These are phyloP conservation scores for Aspergillus brunneoviolaceus DNA, from an alignment of 2,329 filamentous ascomycete species.

Conservation along the genomic window DNA sequence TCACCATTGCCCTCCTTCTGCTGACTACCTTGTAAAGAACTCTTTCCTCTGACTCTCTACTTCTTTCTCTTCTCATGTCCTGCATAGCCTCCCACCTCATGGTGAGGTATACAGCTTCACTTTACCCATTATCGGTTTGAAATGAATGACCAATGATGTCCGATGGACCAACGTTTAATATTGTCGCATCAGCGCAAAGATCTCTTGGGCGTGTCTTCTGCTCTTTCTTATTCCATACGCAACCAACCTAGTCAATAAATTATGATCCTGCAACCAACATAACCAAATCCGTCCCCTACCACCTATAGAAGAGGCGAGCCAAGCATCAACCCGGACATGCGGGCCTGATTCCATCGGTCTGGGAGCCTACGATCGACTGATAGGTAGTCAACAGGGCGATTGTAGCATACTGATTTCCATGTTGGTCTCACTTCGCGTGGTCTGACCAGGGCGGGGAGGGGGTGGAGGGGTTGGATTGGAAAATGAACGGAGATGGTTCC, in stretches of 20 bases:
- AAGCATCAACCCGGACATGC: constrained; percentile 15
- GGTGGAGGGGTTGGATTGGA: too few relatives aligned
- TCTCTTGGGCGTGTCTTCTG: background rate
- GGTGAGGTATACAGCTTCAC: background rate
- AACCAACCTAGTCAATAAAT: background rate
- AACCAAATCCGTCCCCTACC: background rate
- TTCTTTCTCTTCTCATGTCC: background rate
- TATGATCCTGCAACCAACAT: background rate
- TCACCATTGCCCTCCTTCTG: constrained; percentile 13
- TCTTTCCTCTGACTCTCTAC: background rate
- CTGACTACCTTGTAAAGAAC: constrained; percentile 17
- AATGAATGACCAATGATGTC: background rate
- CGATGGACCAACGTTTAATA: background rate
- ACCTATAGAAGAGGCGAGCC: constrained; percentile 13
- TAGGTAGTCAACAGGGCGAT: background rate
- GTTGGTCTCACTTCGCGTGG: background rate
- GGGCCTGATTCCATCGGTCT: background rate
- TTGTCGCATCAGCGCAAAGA: background rate
- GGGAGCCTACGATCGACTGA: background rate
- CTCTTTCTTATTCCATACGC: background rate
- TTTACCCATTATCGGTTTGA: background rate
- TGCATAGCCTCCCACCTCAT: background rate
- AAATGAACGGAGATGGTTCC: background rate
- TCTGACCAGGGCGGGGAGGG: too few relatives aligned
- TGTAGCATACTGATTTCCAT: background rate